Evolutionary conservation across 2,329 filamentous ascomycete species (phyloP).

Genomic region (Blastomyces silverae): DNA sequence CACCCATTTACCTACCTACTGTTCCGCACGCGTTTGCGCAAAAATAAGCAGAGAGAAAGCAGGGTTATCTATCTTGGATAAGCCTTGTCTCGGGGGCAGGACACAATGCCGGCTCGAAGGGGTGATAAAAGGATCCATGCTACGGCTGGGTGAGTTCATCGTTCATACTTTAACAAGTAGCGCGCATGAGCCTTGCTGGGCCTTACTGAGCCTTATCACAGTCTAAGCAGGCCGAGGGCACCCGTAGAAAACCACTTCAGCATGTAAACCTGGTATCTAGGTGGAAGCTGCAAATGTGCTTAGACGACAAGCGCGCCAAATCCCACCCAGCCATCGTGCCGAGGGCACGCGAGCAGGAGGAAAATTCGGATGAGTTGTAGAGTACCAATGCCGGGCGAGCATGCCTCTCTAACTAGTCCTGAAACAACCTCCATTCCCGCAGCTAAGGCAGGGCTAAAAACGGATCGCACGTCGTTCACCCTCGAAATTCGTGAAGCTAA

Average conservation of each 20-base stretch:
- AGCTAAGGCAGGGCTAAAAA: neutral
- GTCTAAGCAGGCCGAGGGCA: neutral
- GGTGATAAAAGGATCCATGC: neutral
- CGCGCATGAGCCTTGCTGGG: neutral
- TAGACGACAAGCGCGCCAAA: constrained; percentile 3
- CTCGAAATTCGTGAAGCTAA: neutral
- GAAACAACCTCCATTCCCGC: neutral
- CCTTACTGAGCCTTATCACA: neutral
- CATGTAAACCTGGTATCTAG: neutral
- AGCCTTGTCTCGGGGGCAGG: neutral
- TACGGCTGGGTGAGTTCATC: neutral
- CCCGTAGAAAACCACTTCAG: neutral
- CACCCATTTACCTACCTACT: too few relatives aligned
- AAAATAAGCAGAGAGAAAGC: neutral
- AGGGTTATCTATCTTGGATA: neutral
- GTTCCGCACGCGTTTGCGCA: neutral
- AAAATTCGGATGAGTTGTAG: neutral
- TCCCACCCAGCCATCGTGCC: neutral
- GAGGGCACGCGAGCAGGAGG: neutral
- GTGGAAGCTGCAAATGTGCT: neutral
- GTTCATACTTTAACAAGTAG: neutral
- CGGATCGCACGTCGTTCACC: neutral
- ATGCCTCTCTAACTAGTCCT: neutral
- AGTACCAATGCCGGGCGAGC: neutral
- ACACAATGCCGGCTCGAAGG: neutral